Percentiles rank a stretch among this genome's conserved stretches.
Conservation (phyloP, 139 green algal species). For the Chlamydomonas sp. region DNA sequence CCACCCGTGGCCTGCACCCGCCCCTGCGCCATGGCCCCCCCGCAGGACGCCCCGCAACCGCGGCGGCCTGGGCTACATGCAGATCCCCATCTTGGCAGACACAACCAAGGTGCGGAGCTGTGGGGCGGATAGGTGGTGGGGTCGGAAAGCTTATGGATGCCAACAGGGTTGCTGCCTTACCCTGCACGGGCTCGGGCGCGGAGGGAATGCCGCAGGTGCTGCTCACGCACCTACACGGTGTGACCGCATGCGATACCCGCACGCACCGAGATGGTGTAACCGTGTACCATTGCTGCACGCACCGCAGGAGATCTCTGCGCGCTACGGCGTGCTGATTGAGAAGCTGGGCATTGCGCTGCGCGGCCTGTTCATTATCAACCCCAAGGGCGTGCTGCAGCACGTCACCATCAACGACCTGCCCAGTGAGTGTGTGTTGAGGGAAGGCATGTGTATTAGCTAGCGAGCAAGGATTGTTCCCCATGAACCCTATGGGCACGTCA, state of each 20-base stretch:
- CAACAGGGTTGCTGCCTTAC: no score
- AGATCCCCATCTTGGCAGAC: constrained; percentile 87
- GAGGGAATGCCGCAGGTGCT: no score
- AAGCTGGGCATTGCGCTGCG: constrained; percentile 82
- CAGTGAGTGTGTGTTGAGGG: not conserved
- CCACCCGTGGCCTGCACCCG: not conserved
- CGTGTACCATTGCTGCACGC: no score
- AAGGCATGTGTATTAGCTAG: no score
- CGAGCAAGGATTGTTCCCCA: no score
- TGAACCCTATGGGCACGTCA: not conserved
- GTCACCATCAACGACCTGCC: constrained; percentile 93
- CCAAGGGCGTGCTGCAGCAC: constrained; percentile 55
- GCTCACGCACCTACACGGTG: no score
- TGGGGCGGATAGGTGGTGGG: no score
- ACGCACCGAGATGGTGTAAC: no score
- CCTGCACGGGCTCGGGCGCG: no score
- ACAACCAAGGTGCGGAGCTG: constrained; percentile 64
- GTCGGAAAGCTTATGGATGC: no score
- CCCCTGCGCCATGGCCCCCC: not conserved
- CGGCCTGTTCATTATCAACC: constrained; percentile 91
- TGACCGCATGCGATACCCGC: no score
- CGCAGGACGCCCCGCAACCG: constrained; percentile 70
- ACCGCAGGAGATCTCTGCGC: not conserved
- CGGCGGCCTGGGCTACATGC: constrained; percentile 84
- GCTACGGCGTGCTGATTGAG: constrained; percentile 80